These are phyloP conservation scores for Pelargonium citronellum DNA, from an alignment of 441 rosid genomes.

Conservation along the genomic window DNA sequence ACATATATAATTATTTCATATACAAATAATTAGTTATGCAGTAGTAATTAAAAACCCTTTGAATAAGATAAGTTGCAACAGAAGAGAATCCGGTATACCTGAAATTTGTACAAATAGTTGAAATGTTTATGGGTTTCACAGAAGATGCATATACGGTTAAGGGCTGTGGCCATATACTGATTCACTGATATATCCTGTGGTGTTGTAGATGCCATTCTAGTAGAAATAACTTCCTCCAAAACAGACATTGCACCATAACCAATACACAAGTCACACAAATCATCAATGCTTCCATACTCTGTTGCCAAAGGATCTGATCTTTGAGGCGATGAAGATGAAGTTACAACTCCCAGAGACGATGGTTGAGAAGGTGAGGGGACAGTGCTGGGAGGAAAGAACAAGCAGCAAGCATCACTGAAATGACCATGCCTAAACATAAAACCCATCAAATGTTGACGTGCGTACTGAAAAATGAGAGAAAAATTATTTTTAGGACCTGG, in stretches of 20 bases:
- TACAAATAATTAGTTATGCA: neutral
- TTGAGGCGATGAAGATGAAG: slow-evolving; percentile 84
- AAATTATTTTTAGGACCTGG: slow-evolving; percentile 9
- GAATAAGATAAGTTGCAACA: neutral
- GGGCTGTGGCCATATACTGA: slow-evolving; percentile 63
- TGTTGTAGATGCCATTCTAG: slow-evolving; percentile 56
- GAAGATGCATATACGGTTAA: slow-evolving; percentile 77
- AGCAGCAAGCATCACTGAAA: slow-evolving; percentile 69
- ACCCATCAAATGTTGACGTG: slow-evolving; percentile 78
- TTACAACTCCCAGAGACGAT: slow-evolving; percentile 43
- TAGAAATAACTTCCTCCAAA: slow-evolving; percentile 78
- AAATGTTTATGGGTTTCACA: slow-evolving; percentile 86
- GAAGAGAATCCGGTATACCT: slow-evolving; percentile 41
- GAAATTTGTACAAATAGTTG: slow-evolving; percentile 85
- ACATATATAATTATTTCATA: neutral
- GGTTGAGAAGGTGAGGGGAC: slow-evolving; percentile 76
- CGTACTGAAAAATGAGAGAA: slow-evolving; percentile 55
- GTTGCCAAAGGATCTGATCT: slow-evolving; percentile 85
- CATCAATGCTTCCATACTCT: slow-evolving; percentile 92
- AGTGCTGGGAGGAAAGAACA: slow-evolving; percentile 75
- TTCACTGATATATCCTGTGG: slow-evolving; percentile 51
- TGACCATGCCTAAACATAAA: slow-evolving; percentile 95
- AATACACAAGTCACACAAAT: slow-evolving; percentile 69
- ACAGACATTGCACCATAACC: slow-evolving; percentile 81
- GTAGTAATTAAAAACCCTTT: neutral